Evolutionary conservation across 345 rosid species (phyloP), one percentile per base, ranked within the genome.

Genomic region (Euphorbia pulcherrima): DNA sequence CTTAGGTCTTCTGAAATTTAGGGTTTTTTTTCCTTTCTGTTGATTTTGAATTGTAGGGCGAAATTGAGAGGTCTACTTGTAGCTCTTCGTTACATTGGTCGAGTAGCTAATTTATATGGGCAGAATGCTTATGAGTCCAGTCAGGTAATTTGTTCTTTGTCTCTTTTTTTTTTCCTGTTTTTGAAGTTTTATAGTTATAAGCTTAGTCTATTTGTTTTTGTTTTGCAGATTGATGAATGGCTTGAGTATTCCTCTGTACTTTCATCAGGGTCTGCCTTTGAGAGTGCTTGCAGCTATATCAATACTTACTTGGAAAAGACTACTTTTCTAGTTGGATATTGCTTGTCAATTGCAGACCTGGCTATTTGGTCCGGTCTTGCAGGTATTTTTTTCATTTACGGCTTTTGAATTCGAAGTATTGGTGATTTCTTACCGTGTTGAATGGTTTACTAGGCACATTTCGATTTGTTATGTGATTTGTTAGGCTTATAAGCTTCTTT

Each of bases 341-440:
- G 56, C 68, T 80, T 89, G 68, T 79, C 97, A 10, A 83, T 94
- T 78, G 97, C 93, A 17, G 99, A 89, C 62, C 73, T 91, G 60
- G 97, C 90, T 17, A 70, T 91, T 57, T 94, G 99, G 97, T 87
- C 99, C 3, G 87, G 85, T 69, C 87, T 94, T 30, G 80, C 92
- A 65, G 97, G 97, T 94, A 77, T 58, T 10, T 26, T n/a, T 67
- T 30, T 21, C 50, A 39, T 6, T 39, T 14, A 44, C 16, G 2
- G 50, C 50, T 44, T 44, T 33, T 33, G 4, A 33, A 33, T 33
- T 33, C 12, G 12, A 18, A 12, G 12, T 44, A 16, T 17, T 61
- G 17, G 13, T 61, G n/a, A 11, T n/a, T n/a, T 41, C 11, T n/a
- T 37, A 0, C 41, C 50, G 5, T 44, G 13, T 44, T 44, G 6